These are phyloP conservation scores for Picea sitchensis DNA, from an alignment of 75 land plant genomes.

Conservation along the genomic window DNA sequence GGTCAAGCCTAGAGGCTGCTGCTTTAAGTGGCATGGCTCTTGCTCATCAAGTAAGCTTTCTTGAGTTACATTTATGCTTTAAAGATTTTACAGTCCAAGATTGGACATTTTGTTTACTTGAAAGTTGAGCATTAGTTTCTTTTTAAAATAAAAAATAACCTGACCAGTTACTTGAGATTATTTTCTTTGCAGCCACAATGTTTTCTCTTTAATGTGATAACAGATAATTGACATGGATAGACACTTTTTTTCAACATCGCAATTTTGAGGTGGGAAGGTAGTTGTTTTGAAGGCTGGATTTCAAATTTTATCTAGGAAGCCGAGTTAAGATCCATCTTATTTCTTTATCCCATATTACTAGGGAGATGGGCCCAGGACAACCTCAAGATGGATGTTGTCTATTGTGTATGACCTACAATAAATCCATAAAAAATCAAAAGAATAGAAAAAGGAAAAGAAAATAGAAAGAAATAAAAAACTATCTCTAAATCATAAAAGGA, in stretches of 20 bases:
- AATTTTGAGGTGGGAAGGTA: not conserved
- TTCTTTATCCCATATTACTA: too few species aligned
- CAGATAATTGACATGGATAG: not conserved
- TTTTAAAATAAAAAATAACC: not conserved
- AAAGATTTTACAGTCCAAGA: not conserved
- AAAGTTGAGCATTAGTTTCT: not conserved
- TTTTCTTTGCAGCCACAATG: not conserved
- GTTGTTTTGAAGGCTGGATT: not conserved
- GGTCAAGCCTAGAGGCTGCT: constrained; percentile 90
- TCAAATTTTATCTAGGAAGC: too few species aligned
- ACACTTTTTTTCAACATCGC: not conserved
- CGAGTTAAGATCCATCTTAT: too few species aligned
- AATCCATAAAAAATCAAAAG: too few species aligned
- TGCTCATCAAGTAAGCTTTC: constrained; percentile 68
- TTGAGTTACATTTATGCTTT: not conserved
- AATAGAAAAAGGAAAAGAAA: too few species aligned
- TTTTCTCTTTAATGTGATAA: not conserved
- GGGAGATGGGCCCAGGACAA: too few species aligned
- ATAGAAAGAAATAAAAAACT: too few species aligned
- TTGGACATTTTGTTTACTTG: not conserved
- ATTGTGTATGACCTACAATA: too few species aligned
- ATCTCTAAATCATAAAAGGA: too few species aligned
- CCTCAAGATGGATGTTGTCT: too few species aligned
- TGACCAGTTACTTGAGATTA: not conserved
- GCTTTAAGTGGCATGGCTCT: constrained; percentile 94